Base-by-base conservation (phyloP, 1,139 yeast genomes). In the Suhomyces yuchorum region DNA sequence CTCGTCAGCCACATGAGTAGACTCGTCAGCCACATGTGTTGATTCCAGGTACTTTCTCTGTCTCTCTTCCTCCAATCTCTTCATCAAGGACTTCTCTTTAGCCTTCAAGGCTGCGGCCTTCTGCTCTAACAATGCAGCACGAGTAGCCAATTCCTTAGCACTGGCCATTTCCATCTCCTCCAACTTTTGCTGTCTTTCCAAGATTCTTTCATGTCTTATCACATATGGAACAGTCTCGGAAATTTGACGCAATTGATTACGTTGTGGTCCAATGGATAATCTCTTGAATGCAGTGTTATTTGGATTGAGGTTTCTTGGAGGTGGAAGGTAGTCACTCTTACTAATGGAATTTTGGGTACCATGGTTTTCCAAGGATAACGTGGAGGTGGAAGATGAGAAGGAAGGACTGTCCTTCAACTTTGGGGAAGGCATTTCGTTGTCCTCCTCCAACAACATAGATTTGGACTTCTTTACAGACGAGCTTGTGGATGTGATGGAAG, bases 181-280 rank as follows among this genome's bases (percentile, higher is more conserved):
- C 51, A 87, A 70, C 66, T 85, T 86, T 51, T 84, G 88, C 61
- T 87, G 92, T 65, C 88, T 84, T 50, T 86, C 86, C 56, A 84
- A 70, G 48, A 86, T 78, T 52, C 87, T 77, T 63, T 87, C 93
- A 62, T 87, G 93, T 62, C 88, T 80, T 54, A 87, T 71, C 33
- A 86, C 87, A 56, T 87, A 87, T 30, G 95, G 95, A 26, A 87
- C 89, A 1, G 93, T 87, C 61, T 86, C 93, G 33, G 91, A 84
- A 48, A 87, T 82, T 62, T 84, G 87, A 62, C 95, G 78, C 56
- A 87, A 72, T 65, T 85, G 88, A 56, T 77, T 77, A 53, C 88
- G 78, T 58, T 85, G 87, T 7, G 84, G 85, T 14, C 70, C 81
- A 64, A 71, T 77, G 40, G 85, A 82, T 54, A 81, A 71, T 53